Evolutionary conservation across 495 filamentous ascomycete species (phyloP).

Genomic region (Penicillium fimorum): DNA sequence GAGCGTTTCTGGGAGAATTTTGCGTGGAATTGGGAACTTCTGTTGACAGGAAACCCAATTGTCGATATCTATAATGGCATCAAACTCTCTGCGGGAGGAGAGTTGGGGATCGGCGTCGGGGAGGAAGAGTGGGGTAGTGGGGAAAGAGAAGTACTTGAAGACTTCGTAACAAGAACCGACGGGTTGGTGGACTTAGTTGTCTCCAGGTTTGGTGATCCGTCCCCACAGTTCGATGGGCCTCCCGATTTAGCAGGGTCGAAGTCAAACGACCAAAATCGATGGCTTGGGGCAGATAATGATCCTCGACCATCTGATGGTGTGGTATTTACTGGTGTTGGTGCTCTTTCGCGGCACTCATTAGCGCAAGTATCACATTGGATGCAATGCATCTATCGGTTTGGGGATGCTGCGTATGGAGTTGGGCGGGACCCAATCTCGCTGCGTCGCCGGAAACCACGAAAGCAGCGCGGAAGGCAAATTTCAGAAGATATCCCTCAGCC

Average conservation of each 20-base stretch:
- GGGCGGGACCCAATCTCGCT: conserved; percentile 65
- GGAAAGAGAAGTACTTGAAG: conserved; percentile 87
- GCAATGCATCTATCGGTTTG: conserved; percentile 76
- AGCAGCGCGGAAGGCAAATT: conserved; percentile 18
- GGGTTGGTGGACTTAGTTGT: conserved; percentile 82
- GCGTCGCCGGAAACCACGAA: conserved; percentile 44
- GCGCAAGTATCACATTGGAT: conserved; percentile 74
- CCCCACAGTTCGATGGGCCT: conserved; percentile 11
- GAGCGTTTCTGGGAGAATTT: conserved; percentile 83
- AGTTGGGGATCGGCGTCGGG: conserved; percentile 89
- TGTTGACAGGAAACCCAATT: conserved; percentile 84
- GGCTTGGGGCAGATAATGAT: conserved; percentile 65
- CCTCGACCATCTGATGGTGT: conserved; percentile 74
- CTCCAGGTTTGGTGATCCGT: conserved; percentile 70
- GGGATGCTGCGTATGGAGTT: conserved; percentile 77
- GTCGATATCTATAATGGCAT: conserved; percentile 76
- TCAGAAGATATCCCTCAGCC: conserved; percentile 17
- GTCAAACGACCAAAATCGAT: conserved; percentile 31
- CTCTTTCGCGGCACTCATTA: conserved; percentile 62
- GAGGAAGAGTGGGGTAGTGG: conserved; percentile 92
- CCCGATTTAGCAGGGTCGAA: conserved; percentile 6
- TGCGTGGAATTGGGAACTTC: conserved; percentile 79
- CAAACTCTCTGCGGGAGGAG: conserved; percentile 86
- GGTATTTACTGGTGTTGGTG: conserved; percentile 76
- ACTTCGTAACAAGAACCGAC: conserved; percentile 61